Evolutionary conservation across 2,329 filamentous ascomycete species (phyloP), one percentile per base, ranked within the genome.

Genomic region (Pseudocercospora fijiensis): DNA sequence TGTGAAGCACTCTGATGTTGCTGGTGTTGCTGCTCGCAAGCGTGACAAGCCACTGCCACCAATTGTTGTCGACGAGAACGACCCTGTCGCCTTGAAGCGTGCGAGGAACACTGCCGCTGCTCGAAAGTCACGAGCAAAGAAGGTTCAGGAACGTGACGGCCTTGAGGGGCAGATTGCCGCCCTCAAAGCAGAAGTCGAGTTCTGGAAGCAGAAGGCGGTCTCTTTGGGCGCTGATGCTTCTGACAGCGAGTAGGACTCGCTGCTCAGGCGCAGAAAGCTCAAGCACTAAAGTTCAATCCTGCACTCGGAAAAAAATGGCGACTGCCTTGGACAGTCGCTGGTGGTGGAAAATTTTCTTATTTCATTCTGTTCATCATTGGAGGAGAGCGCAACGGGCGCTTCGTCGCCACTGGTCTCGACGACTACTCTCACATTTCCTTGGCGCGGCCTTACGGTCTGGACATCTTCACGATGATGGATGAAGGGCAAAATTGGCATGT

Each of bases 91-190:
- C 20, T 86, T 93, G 83, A 97, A 97, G 87, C 90, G 94, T 76
- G 93, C 92, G 57, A 90, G 92, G 70, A 98, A 97, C 78, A 96
- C 92, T 8, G 85, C 96, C 76, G 94, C 94, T 18, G 94, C 94
- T 72, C 92, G 94, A 70, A 96, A 96, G 81, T 96, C 92, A 64
- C 89, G 94, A 58, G 89, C 92, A 74, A 89, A 92, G 69, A 96
- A 96, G 82, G 87, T 91, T 62, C 84, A 89, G 75, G 86, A 88
- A 70, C 83, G 94, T 65, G 88, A 90, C 61, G 86, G 88, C 63
- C 83, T 96, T 52, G 90, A 96, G 80, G 84, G 84, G 43, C 83
- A 86, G 72, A 92, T 96, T 72, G 76, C 78, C 66, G 78, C 78
- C 67, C 78, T 79, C 70, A 77, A 80, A 72, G 76, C 70, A 47